Percentiles rank a stretch among this genome's conserved stretches.
Evolutionary conservation across 768 basidiomycete species (phyloP).

Genomic region (Gymnopilus junonius): DNA sequence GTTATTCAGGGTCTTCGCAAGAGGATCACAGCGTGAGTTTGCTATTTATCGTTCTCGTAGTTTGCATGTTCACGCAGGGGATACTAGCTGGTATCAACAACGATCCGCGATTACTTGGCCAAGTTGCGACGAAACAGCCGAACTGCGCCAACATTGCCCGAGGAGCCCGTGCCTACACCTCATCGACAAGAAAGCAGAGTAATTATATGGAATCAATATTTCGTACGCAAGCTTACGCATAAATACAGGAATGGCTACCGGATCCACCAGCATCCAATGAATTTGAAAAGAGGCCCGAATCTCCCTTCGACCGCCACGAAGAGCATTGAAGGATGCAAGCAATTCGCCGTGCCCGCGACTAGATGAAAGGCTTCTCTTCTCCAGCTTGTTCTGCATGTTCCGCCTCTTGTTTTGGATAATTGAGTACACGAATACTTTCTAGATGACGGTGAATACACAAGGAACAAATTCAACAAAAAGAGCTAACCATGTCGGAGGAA

Average conservation of each 20-base stretch:
- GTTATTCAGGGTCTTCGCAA: constrained; percentile 80
- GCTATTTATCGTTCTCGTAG: background rate
- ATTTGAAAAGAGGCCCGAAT: constrained; percentile 37
- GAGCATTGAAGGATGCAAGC: constrained; percentile 10
- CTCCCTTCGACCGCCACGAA: constrained; percentile 38
- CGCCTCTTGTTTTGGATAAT: constrained; percentile 28
- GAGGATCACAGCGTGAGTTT: constrained; percentile 76
- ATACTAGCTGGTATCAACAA: constrained; percentile 61
- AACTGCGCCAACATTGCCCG: constrained; percentile 38
- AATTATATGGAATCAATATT: constrained; percentile 11
- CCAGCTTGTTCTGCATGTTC: background rate
- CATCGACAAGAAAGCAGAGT: constrained; percentile 23
- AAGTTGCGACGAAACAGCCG: constrained; percentile 53
- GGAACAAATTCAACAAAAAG: background rate
- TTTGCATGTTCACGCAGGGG: background rate
- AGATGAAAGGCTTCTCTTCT: background rate
- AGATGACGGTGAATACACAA: constrained; percentile 7
- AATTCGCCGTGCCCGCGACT: background rate
- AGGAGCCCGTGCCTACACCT: constrained; percentile 26
- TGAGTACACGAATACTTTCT: constrained; percentile 62
- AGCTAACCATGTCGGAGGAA: constrained; percentile 77
- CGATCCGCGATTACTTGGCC: constrained; percentile 71
- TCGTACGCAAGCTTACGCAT: constrained; percentile 8
- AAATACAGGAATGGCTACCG: constrained; percentile 38
- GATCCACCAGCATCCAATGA: constrained; percentile 31